Conservation (phyloP, 2,329 filamentous ascomycete genomes). For the Alternaria ventricosa region DNA sequence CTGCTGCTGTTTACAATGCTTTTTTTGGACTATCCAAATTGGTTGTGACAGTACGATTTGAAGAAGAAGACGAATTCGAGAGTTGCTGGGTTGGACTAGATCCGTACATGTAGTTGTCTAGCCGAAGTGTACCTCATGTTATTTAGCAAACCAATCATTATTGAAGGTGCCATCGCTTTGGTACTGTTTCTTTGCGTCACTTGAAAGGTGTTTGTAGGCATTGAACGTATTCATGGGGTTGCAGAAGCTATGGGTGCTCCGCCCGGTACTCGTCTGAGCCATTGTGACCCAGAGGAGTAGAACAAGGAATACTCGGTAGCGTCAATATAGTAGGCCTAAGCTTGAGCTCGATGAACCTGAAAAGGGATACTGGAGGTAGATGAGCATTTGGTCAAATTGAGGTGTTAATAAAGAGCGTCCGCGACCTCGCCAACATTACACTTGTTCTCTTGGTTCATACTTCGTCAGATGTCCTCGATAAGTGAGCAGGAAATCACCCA, state of each 20-base stretch:
- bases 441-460: not conserved
- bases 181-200: not conserved
- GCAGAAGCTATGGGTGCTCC: not conserved
- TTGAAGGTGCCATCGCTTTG: not conserved
- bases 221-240: not conserved
- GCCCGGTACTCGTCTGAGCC: not conserved
- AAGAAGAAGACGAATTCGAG: not conserved
- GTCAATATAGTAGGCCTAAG: not conserved
- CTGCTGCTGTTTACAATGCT: not conserved
- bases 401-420: not conserved
- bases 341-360: not conserved
- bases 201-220: not conserved
- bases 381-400: not conserved
- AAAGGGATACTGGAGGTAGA: not conserved
- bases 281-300: not conserved
- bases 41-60: not conserved
- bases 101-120: not conserved
- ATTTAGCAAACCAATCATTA: not conserved
- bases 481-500: slow-evolving; percentile 34
- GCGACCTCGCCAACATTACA: not conserved
- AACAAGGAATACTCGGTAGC: not conserved
- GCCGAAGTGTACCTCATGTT: not conserved
- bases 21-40: not conserved
- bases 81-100: not conserved
- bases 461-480: not conserved